Base-by-base conservation (phyloP, 257 asterid genomes). In the Ligustrum vulgare region DNA sequence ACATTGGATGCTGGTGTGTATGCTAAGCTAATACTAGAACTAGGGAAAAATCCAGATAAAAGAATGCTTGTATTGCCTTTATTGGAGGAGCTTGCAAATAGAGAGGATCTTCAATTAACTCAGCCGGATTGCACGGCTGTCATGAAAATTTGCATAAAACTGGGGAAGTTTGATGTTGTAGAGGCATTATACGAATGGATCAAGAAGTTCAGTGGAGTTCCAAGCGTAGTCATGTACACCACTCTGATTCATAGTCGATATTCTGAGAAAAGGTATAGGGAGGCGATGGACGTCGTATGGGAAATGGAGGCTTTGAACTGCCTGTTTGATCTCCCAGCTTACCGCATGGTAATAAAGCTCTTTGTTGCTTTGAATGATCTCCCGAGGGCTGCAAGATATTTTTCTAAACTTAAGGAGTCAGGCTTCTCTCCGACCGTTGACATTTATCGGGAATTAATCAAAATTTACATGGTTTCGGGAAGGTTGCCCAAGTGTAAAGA, bases 161-260 rank as follows among this genome's bases (percentile, higher is more conserved):
- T 93, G 41, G 84, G 89, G 72, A 89, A 75, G 83, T 93, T 89
- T 70, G 90, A 87, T 22, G 32, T 87, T 2, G 97, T 91, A 72
- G 97, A 91, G 88, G 89, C 82, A 3, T 67, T 91, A 56, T 91
- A 86, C 43, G 88, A 86, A 22, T 93, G 97, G 98, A 86, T 82
- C 81, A 91, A 79, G 81, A 83, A 70, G 45, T 81, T 90, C 1
- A 93, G 89, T 47, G 74, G 75, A 34, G 56, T 45, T 56, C 90
- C 92, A 23, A 84, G 89, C 78, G 85, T 91, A 58, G 96, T 93
- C 10, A 91, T 93, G 96, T 90, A 91, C 78, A 93, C 97, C 16
- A 88, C 96, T 37, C 20, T 93, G 73, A 77, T 89, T 67, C 95
- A 91, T 54, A 86, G 97, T 70, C 87, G 89, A 32, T 89, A 73